A percentile compares a stretch with the other conserved stretches of the same genome.
phyloP scores from a whole-genome alignment of 345 rosid genomes.

The Hypericum androsaemum region DNA sequence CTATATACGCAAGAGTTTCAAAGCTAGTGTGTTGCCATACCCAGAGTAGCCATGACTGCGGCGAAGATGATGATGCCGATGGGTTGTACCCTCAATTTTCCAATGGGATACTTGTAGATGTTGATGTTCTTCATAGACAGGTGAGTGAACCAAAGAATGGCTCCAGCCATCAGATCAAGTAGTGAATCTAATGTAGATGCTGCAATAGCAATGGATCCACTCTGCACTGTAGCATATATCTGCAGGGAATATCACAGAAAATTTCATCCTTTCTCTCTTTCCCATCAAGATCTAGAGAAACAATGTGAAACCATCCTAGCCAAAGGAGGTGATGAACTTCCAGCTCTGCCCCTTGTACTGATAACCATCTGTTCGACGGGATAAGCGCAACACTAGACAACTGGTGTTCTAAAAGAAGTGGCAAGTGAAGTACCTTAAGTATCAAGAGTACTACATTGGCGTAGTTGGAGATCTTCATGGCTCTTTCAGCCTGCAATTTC shows the following conservation, averaged over 20 bases:
- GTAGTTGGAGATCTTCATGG: slow-evolving; percentile 72
- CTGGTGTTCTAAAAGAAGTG: too few relatives aligned
- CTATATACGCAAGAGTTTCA: too few relatives aligned
- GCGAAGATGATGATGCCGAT: slow-evolving; percentile 90
- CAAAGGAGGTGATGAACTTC: too few relatives aligned
- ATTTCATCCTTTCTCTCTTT: too few relatives aligned
- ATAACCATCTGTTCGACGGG: too few relatives aligned
- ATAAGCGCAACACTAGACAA: too few relatives aligned
- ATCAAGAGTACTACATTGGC: slow-evolving; percentile 63
- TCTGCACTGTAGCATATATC: slow-evolving; percentile 73
- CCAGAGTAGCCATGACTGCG: slow-evolving; percentile 95
- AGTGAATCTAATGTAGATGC: slow-evolving; percentile 93
- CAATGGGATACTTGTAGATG: slow-evolving; percentile 82
- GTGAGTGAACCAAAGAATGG: slow-evolving; percentile 92
- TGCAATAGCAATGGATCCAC: slow-evolving; percentile 92
- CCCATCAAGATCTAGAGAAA: too few relatives aligned
- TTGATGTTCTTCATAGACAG: slow-evolving; percentile 74
- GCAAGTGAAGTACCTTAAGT: slow-evolving; percentile 42
- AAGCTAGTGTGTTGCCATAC: too few relatives aligned
- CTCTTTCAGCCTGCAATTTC: slow-evolving; percentile 45
- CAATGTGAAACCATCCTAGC: too few relatives aligned
- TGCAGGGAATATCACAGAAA: slow-evolving; percentile 14
- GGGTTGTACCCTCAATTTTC: slow-evolving; percentile 89
- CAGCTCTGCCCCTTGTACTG: too few relatives aligned
- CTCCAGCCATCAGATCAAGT: slow-evolving; percentile 94